Base-by-base conservation (phyloP, 2,329 filamentous ascomycete genomes). In the Fusarium sambucinum region DNA sequence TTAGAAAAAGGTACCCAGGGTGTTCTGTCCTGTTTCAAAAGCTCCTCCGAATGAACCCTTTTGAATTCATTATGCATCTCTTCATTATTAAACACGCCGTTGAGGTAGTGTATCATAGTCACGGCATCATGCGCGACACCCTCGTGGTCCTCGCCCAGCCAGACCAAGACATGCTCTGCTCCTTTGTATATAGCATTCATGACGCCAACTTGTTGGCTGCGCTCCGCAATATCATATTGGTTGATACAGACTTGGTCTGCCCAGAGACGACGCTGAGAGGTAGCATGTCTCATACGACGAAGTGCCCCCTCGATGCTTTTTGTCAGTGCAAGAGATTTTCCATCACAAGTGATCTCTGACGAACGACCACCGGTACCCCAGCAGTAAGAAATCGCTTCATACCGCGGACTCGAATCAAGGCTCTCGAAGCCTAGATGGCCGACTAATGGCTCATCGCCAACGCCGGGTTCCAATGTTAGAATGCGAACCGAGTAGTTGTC, bases 181-280 rank as follows among this genome's bases (percentile, higher is more conserved):
- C 74, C 74, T 40, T 75, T 73, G 57, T 79, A 81, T 11, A 81
- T 76, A 12, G 71, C 67, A 45, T 78, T 77, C 80, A 81, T 81
- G 17, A 81, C 57, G 32, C 68, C 68, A n/a, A 81, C 78, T 71
- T 81, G 79, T 8, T 69, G 69, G 48, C 74, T 76, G 40, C 78
- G 74, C 62, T 81, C 79, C 4, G 58, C 63, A 17, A 77, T 66
- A 44, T 81, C 76, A 5, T 73, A 71, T 59, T 81, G 80, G 56
- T 81, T 80, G 56, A 81, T 80, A 66, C 80, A 81, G 41, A 81
- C 70, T 66, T 81, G 79, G 37, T 81, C 80, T 5, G 80, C 76
- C 79, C 79, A 81, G 9, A 81, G 69, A 30, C 77, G 66, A 4
- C 77, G 73, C 30, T 66, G 63, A 23, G 33, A 27, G 14, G 69